Evolutionary conservation across 768 basidiomycete species (phyloP).

Genomic region (Mycena filopes): DNA sequence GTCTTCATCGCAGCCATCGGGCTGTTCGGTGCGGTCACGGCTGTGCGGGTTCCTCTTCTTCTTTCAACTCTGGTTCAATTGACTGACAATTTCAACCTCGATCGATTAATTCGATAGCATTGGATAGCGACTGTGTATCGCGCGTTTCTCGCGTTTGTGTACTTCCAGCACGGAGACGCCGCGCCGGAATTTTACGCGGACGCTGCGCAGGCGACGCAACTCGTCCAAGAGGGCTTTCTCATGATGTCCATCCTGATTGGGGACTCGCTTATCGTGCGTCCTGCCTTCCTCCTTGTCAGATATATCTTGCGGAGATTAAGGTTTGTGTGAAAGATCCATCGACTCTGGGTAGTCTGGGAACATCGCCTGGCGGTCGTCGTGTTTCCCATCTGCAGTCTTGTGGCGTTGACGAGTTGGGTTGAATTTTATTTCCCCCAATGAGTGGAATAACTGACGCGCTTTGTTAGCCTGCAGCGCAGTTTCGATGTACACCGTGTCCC

Average conservation of each 20-base stretch:
- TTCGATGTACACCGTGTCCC: constrained; percentile 18
- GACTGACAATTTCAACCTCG: no score
- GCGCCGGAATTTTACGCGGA: constrained; percentile 22
- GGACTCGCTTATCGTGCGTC: constrained; percentile 28
- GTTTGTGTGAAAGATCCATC: constrained; percentile 14
- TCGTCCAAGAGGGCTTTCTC: constrained; percentile 19
- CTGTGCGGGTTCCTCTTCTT: constrained; percentile 2
- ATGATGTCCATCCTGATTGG: constrained; percentile 32
- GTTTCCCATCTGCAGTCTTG: constrained; percentile 26
- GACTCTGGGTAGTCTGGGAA: constrained; percentile 32
- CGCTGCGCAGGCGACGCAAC: constrained; percentile 10
- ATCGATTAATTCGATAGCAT: no score
- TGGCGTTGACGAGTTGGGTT: constrained; percentile 23
- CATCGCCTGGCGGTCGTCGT: constrained; percentile 11
- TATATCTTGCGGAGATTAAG: not conserved
- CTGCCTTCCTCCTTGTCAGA: not conserved
- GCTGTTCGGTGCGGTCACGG: constrained; percentile 25
- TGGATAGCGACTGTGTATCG: constrained; percentile 29
- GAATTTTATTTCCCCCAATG: no score
- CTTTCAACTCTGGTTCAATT: not conserved
- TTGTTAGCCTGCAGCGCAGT: constrained; percentile 22
- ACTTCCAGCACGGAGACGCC: constrained; percentile 20
- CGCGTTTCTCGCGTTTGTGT: constrained; percentile 22
- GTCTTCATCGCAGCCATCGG: constrained; percentile 26
- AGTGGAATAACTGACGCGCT: not conserved